phyloP scores from a whole-genome alignment of 129 eudicot species.

The Chrysanthemum makinoi region DNA sequence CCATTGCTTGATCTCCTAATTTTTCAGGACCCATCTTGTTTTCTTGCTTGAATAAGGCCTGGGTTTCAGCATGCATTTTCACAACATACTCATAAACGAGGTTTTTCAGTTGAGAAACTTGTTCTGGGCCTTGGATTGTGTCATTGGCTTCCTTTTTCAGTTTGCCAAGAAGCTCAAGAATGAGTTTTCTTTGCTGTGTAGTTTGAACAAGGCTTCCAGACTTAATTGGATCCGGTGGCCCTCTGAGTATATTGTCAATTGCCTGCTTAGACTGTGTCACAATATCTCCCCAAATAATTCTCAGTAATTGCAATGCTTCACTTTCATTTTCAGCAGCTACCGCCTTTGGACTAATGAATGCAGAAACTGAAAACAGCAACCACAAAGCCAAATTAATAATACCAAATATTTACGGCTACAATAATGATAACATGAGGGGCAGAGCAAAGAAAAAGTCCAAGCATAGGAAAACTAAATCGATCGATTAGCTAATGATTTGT shows the following conservation, averaged over 20 bases:
- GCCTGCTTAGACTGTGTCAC: neutral
- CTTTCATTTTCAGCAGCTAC: neutral
- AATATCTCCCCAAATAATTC: neutral
- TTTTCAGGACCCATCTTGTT: neutral
- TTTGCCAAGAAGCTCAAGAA: too few relatives aligned
- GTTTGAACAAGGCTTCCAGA: too few relatives aligned
- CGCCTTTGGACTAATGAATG: too few relatives aligned
- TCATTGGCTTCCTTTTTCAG: neutral
- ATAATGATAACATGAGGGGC: too few relatives aligned
- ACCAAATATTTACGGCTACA: too few relatives aligned
- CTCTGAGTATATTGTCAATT: neutral
- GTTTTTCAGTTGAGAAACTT: neutral
- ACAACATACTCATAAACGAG: neutral
- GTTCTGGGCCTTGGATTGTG: neutral
- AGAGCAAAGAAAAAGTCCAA: too few relatives aligned
- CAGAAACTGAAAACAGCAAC: neutral
- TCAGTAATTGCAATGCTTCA: neutral
- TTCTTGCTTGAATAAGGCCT: neutral
- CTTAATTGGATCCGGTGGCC: neutral
- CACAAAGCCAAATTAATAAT: neutral
- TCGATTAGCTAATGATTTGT: too few relatives aligned
- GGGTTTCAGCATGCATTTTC: neutral
- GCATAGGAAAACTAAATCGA: too few relatives aligned
- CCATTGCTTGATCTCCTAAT: slow-evolving; percentile 3
- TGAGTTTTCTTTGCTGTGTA: too few relatives aligned